Evolutionary conservation across 495 filamentous ascomycete genomes (phyloP), one percentile per base, ranked within the genome.

Genomic region (Trichoderma asperelloides): DNA sequence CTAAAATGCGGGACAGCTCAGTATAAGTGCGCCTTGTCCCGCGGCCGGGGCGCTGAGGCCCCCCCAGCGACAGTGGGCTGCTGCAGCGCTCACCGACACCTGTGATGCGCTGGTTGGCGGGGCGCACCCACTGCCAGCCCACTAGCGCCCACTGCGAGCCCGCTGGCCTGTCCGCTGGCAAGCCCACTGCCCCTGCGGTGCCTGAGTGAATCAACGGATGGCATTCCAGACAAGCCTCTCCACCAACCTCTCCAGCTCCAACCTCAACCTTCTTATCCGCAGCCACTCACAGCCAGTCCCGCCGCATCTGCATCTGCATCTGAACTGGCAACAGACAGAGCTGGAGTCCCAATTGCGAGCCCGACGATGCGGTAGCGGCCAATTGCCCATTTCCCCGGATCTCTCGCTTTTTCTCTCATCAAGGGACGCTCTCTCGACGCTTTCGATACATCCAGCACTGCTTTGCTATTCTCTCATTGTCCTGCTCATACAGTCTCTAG

Each of bases 41-140:
- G n/a, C n/a, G n/a, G 18, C 21, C n/a, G 47, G 7, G 21, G 47
- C 18, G 43, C 43, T 12, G 13, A 5, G 12, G n/a, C n/a, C 25
- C 25, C 55, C 55, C 55, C 55, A 25, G 55, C 27, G 23, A 25
- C 28, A 60, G 55, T 60, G 55, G 55, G 11, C 55, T 60, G 25
- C 33, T 60, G 55, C 55, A 60, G 55, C 25, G 55, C 55, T 60
- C 55, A 60, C 55, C 55, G 55, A 60, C 55, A 60, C 55, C 55
- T 60, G 55, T 28, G 55, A 60, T 28, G 25, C 55, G 55, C 55
- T 60, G 55, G 55, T 60, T 60, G 55, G 55, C 55, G 25, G 25
- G 55, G 16, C 55, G 49, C 49, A 25, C n/a, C 49, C 49, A 55
- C 49, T 55, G 49, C 18, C 49, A 55, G 21, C 49, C 49, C 49